phyloP scores from a whole-genome alignment of 331 rosid genomes.

The Quercus tomentella region DNA sequence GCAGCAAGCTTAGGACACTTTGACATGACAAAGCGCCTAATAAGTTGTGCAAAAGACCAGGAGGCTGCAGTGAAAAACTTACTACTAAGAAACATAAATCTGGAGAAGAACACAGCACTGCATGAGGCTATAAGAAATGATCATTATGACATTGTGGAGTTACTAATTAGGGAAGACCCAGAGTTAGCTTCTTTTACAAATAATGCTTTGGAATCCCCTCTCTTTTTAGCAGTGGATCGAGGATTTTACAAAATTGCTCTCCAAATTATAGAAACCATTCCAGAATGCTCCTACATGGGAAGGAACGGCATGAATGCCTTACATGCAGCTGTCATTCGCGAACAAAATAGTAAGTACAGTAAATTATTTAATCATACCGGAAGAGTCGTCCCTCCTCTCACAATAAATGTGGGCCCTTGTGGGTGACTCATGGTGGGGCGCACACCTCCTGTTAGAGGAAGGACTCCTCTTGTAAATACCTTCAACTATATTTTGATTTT shows the following conservation, averaged over 20 bases:
- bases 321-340: slow-evolving; percentile 17
- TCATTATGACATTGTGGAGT: background rate
- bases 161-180: slow-evolving; percentile 4
- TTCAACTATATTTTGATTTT: no score
- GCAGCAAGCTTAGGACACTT: background rate
- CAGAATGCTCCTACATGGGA: background rate
- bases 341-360: background rate
- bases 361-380: no score
- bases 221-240: slow-evolving; percentile 23
- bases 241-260: slow-evolving; percentile 1
- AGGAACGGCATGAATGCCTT: slow-evolving; percentile 19
- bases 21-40: background rate
- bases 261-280: background rate
- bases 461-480: background rate
- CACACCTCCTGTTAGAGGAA: no score
- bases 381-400: no score
- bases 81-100: background rate
- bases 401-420: no score
- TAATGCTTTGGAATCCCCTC: slow-evolving; percentile 13
- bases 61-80: background rate
- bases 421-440: no score
- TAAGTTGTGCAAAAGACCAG: background rate
- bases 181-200: background rate
- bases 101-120: slow-evolving; percentile 11
- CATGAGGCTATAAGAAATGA: slow-evolving; percentile 23